Conservation (phyloP, 2,329 filamentous ascomycete species). For the Fusarium anguioides region DNA sequence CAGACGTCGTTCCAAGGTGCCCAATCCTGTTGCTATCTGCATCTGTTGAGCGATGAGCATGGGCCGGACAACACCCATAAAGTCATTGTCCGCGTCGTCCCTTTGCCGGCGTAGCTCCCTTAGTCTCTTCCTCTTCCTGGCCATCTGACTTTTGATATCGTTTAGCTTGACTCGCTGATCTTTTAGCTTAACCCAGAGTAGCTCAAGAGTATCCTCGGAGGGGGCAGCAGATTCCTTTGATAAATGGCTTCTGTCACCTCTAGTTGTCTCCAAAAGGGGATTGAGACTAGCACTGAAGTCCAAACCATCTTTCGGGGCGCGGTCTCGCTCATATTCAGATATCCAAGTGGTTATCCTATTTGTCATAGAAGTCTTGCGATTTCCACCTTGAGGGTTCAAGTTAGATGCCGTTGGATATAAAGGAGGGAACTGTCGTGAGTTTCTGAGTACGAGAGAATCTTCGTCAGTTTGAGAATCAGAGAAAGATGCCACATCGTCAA, state of each 20-base stretch:
- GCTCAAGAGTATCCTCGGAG: conserved; percentile 49
- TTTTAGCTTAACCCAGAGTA: conserved; percentile 52
- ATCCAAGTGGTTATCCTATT: conserved; percentile 52
- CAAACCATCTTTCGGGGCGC: conserved; percentile 36
- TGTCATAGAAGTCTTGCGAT: conserved; percentile 46
- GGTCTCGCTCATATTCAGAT: conserved; percentile 47
- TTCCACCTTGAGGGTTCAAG: conserved; percentile 33
- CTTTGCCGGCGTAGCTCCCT: conserved; percentile 48
- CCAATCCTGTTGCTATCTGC: conserved; percentile 31
- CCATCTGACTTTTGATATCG: conserved; percentile 49
- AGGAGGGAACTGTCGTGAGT: conserved; percentile 49
- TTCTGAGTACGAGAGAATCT: conserved; percentile 46
- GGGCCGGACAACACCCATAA: conserved; percentile 54
- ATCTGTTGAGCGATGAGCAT: conserved; percentile 48
- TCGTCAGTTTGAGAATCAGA: conserved; percentile 45
- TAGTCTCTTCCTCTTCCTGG: conserved; percentile 47
- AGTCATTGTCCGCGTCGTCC: conserved; percentile 54
- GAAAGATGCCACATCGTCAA: conserved; percentile 33
- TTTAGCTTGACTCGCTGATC: conserved; percentile 47
- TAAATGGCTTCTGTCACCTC: conserved; percentile 22
- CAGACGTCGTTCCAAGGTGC: conserved; percentile 47
- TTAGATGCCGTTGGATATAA: conserved; percentile 45
- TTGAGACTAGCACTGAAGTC: conserved; percentile 13
- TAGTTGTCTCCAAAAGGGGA: conserved; percentile 13
- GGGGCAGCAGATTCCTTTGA: conserved; percentile 31